Evolutionary conservation across 371 early-diverging fungal genomes (phyloP), one percentile per base, ranked within the genome.

Genomic region (Fennellomyces sp.): DNA sequence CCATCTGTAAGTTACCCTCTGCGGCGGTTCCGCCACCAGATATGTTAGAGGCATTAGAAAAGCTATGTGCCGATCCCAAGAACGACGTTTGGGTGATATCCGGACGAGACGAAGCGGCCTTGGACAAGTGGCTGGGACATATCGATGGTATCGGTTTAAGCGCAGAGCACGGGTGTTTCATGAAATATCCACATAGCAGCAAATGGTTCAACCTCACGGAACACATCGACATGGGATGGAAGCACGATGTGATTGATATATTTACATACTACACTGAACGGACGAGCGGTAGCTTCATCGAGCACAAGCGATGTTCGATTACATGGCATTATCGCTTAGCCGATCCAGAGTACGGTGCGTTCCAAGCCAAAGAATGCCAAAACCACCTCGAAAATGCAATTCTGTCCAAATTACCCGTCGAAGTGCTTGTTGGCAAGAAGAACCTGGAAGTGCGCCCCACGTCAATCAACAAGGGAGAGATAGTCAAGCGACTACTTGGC

Each of bases 391-490:
- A 95, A 70, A 83, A 91, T 59, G 89, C 94, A 7, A 84, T 95
- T 12, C 74, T 94, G 25, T 91, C 94, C 28, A 96, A 95, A 71
- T 77, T 93, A 12, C 96, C 97, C 0, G 90, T 98, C 3, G 98
- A 97, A 72, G 90, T 97, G 23, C 63, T 98, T 54, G 86, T 95
- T 1, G 98, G 99, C 45, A 97, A 97, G 70, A 98, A 97, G 82
- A 95, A 94, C 53, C 79, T 98, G 2, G 97, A 98, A 71, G 97
- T 97, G 13, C 83, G 94, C 0, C 94, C 94, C 3, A 81, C 81
- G 3, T 66, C 76, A 5, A 81, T 91, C 59, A 96, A 90, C 72
- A 92, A 91, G 79, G 99, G 99, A 12, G 96, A 97, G 68, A 94
- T 97, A 59, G 91, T 97, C 58, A 94, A 94, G 65, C 85, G 93